These are phyloP conservation scores for Aspergillus calidoustus DNA, from an alignment of 2,329 filamentous ascomycete species.

Conservation along the genomic window DNA sequence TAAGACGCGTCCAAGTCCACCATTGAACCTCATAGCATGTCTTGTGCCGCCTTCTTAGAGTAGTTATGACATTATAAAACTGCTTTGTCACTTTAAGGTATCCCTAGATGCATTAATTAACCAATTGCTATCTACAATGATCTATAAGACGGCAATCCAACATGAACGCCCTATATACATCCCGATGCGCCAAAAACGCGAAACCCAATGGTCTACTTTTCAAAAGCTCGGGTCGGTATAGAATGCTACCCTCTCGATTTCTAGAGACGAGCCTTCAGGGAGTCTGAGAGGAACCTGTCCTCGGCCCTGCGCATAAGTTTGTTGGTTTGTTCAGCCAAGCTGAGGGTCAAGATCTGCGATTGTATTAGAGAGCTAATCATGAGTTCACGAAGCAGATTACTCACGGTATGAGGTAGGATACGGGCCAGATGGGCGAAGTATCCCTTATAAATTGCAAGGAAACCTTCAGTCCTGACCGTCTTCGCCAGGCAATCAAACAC, in stretches of 20 bases:
- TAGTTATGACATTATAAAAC: not conserved
- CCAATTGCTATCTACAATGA: slow-evolving; percentile 22
- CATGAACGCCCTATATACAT: slow-evolving; percentile 27
- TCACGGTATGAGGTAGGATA: slow-evolving; percentile 87
- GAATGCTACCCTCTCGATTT: not conserved
- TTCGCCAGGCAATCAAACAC: slow-evolving; percentile 91
- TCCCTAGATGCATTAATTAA: slow-evolving; percentile 11
- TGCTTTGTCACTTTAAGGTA: not conserved
- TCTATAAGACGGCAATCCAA: slow-evolving; percentile 19
- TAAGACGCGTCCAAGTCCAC: not conserved
- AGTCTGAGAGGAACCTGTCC: slow-evolving; percentile 56
- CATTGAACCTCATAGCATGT: not conserved
- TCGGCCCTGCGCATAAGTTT: slow-evolving; percentile 86
- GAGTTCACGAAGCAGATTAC: slow-evolving; percentile 24
- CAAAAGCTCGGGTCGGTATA: not conserved
- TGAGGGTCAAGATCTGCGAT: slow-evolving; percentile 78
- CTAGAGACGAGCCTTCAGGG: slow-evolving; percentile 54
- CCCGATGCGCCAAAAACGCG: slow-evolving; percentile 15
- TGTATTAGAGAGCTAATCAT: slow-evolving; percentile 27
- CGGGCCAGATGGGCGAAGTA: slow-evolving; percentile 93
- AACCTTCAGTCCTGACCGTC: slow-evolving; percentile 87
- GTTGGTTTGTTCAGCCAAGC: slow-evolving; percentile 94
- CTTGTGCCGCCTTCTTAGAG: not conserved
- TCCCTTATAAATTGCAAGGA: slow-evolving; percentile 96
- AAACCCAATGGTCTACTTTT: slow-evolving; percentile 8